Evolutionary conservation across 2,329 filamentous ascomycete genomes (phyloP), one percentile per base, ranked within the genome.

Genomic region (Clarireedia homoeocarpa): DNA sequence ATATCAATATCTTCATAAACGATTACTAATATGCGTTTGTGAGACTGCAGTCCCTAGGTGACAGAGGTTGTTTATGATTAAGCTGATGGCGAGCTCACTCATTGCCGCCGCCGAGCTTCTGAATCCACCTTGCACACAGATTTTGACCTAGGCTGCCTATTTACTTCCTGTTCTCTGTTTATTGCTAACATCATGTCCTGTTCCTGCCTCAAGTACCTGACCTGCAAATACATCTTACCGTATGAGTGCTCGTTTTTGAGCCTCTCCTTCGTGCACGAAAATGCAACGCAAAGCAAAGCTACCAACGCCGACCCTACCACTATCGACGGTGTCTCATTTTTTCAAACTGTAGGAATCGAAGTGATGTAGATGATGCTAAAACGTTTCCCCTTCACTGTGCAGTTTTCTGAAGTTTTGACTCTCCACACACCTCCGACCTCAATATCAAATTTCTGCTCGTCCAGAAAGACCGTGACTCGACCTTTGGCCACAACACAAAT

Each of bases 401-500:
- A 64, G 3, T 47, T 51, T 30, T 64, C 60, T 0, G 56, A 60
- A 36, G 24, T 38, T 10, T 57, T 50, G n/a, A 65, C 51, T 15
- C 61, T 46, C 58, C 59, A 65, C 51, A 64, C 58, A 1, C 61
- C 62, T 45, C 56, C 57, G 45, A 55, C 55, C 2, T 53, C 42
- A 20, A 64, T 56, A 1, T 30, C 47, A 46, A 65, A 65, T n/a
- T 46, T 53, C 15, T 55, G 45, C 2, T 23, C 27, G 6, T 42
- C 58, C 12, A 65, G 36, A 2, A 42, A 39, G 12, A 65, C 62
- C 15, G 49, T 56, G 9, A 65, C 55, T 14, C 51, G 59, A 3
- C 61, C 60, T 24, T 51, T 53, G 1, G 57, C 58, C 1, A 65
- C 59, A 1, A 59, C 58, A 17, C 62, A 65, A 23, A 65, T 47